A percentile compares a stretch with the other conserved stretches of the same genome.
Conservation (phyloP, 345 rosid species). For the Dipteronia sinensis region DNA sequence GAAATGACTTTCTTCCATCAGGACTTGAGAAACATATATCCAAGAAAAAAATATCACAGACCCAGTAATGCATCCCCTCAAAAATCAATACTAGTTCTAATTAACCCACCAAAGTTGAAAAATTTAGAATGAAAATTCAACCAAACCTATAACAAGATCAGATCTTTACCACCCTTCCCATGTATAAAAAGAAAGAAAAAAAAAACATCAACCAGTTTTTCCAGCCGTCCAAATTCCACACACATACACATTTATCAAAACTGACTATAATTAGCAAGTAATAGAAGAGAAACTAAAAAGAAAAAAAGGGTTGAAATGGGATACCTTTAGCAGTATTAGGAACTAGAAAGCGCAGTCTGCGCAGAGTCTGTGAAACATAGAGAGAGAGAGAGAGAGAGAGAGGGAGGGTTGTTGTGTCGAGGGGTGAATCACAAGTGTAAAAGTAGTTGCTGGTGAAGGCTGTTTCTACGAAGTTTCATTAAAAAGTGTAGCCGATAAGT, state of each 20-base stretch:
- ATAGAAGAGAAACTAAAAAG: neutral
- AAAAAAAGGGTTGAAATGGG: neutral
- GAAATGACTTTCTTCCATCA: constrained; percentile 3
- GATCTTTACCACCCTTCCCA: constrained; percentile 3
- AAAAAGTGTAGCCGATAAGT: neutral
- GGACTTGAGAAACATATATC: neutral
- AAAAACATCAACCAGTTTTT: too few relatives aligned
- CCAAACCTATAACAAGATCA: neutral
- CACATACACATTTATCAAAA: neutral
- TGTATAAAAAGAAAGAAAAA: neutral
- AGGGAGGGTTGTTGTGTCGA: too few relatives aligned
- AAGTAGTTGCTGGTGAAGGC: neutral
- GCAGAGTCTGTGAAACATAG: neutral
- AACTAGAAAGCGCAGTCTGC: neutral
- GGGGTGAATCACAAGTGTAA: neutral
- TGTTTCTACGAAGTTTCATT: constrained; percentile 36
- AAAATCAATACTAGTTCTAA: neutral
- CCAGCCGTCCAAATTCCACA: neutral
- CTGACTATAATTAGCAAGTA: neutral
- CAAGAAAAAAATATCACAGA: neutral
- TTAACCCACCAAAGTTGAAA: neutral
- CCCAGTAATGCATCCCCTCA: neutral
- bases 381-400: neutral
- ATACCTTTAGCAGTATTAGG: neutral
- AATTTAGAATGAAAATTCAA: too few relatives aligned